Evolutionary conservation across 2,329 filamentous ascomycete genomes (phyloP).

Genomic region (Tolypocladium guangdongense): DNA sequence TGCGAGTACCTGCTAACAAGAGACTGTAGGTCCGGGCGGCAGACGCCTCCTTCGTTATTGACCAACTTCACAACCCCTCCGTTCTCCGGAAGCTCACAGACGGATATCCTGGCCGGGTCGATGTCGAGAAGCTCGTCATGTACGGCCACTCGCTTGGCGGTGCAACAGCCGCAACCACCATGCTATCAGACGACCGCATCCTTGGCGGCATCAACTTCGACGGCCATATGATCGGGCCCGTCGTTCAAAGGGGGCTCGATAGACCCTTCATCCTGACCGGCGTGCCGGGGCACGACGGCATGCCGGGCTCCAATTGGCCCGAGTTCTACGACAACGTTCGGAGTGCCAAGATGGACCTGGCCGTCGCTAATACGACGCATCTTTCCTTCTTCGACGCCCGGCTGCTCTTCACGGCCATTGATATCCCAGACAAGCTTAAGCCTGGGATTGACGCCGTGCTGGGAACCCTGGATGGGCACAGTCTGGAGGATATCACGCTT

Average conservation of each 20-base stretch:
- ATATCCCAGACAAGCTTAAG: background rate
- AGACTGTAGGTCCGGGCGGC: slow-evolving; percentile 13
- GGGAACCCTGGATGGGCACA: background rate
- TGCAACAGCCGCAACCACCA: slow-evolving; percentile 18
- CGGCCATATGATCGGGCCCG: slow-evolving; percentile 16
- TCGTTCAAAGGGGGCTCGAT: slow-evolving; percentile 9
- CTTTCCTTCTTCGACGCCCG: slow-evolving; percentile 10
- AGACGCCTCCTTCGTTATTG: slow-evolving; percentile 23
- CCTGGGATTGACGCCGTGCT: background rate
- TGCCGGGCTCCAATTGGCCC: slow-evolving; percentile 8
- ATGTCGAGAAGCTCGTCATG: slow-evolving; percentile 11
- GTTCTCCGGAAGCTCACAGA: slow-evolving; percentile 1
- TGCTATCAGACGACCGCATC: slow-evolving; percentile 18
- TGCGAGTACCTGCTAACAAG: background rate
- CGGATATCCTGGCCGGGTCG: background rate
- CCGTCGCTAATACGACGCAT: slow-evolving; percentile 9
- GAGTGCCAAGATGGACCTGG: slow-evolving; percentile 6
- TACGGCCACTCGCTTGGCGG: slow-evolving; percentile 26
- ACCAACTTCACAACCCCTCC: slow-evolving; percentile 12
- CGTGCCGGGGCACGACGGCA: slow-evolving; percentile 7
- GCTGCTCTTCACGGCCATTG: slow-evolving; percentile 1
- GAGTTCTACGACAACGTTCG: slow-evolving; percentile 4
- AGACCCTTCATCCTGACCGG: slow-evolving; percentile 11
- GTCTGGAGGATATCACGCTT: background rate
- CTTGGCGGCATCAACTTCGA: slow-evolving; percentile 25